Evolutionary conservation across 106 monocot genomes (phyloP).

Genomic region (Acanthochlamys bracteata): DNA sequence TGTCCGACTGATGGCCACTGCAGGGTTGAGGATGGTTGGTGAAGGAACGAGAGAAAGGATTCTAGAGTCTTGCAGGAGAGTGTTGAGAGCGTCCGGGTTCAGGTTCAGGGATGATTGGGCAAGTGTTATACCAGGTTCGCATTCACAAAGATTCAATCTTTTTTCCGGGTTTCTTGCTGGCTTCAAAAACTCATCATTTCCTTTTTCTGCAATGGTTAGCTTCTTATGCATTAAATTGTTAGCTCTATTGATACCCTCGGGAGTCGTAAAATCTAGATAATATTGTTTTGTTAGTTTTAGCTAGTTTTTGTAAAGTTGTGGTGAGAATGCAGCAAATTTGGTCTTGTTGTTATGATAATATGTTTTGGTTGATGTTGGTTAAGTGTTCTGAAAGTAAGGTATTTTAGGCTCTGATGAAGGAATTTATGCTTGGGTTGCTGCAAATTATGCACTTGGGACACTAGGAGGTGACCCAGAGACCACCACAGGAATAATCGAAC

Average conservation of each 20-base stretch:
- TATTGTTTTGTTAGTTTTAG: no score
- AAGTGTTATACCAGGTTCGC: constrained; percentile 64
- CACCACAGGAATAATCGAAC: constrained; percentile 87
- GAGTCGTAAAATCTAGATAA: no score
- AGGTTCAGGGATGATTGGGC: constrained; percentile 77
- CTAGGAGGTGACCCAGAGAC: constrained; percentile 55
- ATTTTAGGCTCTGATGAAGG: constrained; percentile 80
- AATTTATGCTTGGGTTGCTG: constrained; percentile 94
- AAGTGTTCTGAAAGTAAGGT: not conserved
- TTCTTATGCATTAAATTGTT: no score
- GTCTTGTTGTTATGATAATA: no score
- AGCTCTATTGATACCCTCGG: no score
- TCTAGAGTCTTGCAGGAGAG: constrained; percentile 59
- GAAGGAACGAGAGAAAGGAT: constrained; percentile 36
- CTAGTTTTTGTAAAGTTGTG: no score
- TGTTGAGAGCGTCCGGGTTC: constrained; percentile 58
- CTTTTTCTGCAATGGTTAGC: no score
- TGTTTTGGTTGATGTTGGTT: not conserved
- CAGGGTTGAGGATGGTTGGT: constrained; percentile 75
- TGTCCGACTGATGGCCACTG: constrained; percentile 86
- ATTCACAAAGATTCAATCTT: no score
- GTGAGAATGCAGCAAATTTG: no score
- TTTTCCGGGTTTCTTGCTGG: no score
- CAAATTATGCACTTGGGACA: constrained; percentile 84
- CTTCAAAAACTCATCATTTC: no score